phyloP scores from a whole-genome alignment of 306 rosid species.

The Quercus cerris region DNA sequence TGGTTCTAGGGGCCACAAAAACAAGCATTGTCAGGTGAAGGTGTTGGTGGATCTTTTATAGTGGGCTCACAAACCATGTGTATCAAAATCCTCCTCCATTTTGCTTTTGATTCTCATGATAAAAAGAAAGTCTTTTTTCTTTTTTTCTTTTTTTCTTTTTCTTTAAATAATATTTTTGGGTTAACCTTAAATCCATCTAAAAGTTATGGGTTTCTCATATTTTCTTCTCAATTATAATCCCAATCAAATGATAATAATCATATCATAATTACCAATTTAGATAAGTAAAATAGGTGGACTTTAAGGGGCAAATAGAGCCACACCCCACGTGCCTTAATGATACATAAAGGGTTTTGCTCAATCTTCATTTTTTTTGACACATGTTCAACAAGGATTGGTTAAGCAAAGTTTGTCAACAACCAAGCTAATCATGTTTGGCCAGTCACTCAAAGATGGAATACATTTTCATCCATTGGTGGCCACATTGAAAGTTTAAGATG shows the following conservation, averaged over 20 bases:
- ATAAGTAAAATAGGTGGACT: background rate
- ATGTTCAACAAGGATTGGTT: conserved; percentile 15
- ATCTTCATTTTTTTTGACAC: background rate
- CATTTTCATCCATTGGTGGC: background rate
- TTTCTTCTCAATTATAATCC: conserved; percentile 8
- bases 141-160: no score
- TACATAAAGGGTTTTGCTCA: background rate
- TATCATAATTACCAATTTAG: background rate
- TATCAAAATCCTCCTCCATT: background rate
- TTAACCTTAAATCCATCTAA: conserved; percentile 21
- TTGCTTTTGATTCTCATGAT: background rate
- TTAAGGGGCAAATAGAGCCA: background rate
- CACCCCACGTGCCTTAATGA: conserved; percentile 13
- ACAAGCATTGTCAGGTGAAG: background rate
- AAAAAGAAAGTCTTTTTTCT: no score
- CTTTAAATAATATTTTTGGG: background rate
- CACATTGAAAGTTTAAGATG: conserved; percentile 7
- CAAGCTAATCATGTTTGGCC: conserved; percentile 8
- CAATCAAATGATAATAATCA: conserved; percentile 19
- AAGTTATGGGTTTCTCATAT: conserved; percentile 1
- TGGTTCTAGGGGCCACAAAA: background rate
- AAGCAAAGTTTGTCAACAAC: conserved; percentile 14
- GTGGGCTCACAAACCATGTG: background rate
- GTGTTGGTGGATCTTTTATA: background rate
- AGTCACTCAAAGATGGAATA: background rate